These are phyloP conservation scores for Penicillium glabrum DNA, from an alignment of 2,329 filamentous ascomycete genomes.

Conservation along the genomic window DNA sequence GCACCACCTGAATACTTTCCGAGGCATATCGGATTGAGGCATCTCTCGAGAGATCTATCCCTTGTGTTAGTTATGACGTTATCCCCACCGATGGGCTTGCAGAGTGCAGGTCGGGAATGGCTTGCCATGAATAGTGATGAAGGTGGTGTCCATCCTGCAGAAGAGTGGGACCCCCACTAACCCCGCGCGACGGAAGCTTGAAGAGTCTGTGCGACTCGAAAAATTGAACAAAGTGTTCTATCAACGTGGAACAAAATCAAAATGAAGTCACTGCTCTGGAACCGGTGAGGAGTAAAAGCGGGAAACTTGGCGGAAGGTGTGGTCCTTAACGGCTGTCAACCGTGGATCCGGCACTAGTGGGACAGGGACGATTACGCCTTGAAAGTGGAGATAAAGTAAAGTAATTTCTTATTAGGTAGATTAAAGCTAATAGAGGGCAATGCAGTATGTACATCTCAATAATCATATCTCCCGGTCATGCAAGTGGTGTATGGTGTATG, in stretches of 20 bases:
- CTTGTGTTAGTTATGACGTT: slow-evolving; percentile 1
- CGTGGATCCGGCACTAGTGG: slow-evolving; percentile 7
- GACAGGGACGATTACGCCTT: not conserved
- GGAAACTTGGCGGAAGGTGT: slow-evolving; percentile 7
- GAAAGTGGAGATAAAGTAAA: not conserved
- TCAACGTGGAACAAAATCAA: not conserved
- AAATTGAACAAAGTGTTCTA: not conserved
- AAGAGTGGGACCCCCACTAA: slow-evolving; percentile 15
- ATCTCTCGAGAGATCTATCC: slow-evolving; percentile 71
- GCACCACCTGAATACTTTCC: slow-evolving; percentile 77
- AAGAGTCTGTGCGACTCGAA: not conserved
- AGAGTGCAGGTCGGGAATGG: slow-evolving; percentile 18
- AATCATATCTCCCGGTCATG: not conserved
- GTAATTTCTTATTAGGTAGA: not conserved
- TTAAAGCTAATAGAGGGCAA: slow-evolving; percentile 1
- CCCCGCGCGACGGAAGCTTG: not conserved
- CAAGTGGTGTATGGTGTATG: not conserved
- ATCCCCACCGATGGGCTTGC: not conserved
- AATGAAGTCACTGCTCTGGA: not conserved
- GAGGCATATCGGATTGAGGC: slow-evolving; percentile 81
- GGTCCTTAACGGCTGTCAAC: slow-evolving; percentile 17
- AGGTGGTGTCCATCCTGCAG: slow-evolving; percentile 72
- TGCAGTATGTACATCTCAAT: not conserved
- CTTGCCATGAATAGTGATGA: slow-evolving; percentile 88
- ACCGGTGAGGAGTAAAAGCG: not conserved